phyloP scores from a whole-genome alignment of 306 rosid species.

The Calophaca sinica region DNA sequence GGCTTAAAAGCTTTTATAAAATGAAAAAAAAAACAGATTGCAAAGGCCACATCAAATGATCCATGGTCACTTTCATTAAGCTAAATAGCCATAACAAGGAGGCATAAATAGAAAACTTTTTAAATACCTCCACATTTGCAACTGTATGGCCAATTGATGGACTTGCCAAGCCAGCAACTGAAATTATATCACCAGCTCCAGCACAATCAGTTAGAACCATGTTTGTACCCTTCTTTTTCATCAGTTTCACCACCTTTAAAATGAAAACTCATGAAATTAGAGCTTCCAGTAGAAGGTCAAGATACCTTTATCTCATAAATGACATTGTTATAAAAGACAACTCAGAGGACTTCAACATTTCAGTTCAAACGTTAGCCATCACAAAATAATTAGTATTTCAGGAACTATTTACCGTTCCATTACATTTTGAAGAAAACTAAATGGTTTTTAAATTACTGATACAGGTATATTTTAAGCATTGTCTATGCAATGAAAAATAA shows the following conservation, averaged over 20 bases:
- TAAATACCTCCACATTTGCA: conserved; percentile 73
- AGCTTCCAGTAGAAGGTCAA: conserved; percentile 39
- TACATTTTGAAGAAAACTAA: not conserved
- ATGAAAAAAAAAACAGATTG: not conserved
- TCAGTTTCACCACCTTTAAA: conserved; percentile 80
- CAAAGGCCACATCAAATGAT: conserved; percentile 27
- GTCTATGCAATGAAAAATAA: conserved; percentile 20
- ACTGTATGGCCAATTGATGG: conserved; percentile 96
- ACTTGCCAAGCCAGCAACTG: conserved; percentile 85
- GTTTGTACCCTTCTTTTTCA: conserved; percentile 91
- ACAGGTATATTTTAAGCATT: not conserved
- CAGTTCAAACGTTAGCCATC: conserved; percentile 29
- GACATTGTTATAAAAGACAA: conserved; percentile 1
- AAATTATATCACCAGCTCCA: conserved; percentile 97
- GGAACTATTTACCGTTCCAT: conserved; percentile 21
- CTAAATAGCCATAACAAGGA: conserved; percentile 13
- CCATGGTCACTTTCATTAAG: not conserved
- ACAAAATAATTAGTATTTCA: conserved; percentile 28
- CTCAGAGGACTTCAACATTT: conserved; percentile 25
- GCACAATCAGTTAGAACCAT: conserved; percentile 80
- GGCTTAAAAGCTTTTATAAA: not conserved
- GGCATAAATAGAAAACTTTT: conserved; percentile 2
- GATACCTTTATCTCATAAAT: conserved; percentile 26
- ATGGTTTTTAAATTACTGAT: conserved; percentile 4
- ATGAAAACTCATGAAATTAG: conserved; percentile 19